Evolutionary conservation across 2,329 filamentous ascomycete genomes (phyloP), one percentile per base, ranked within the genome.

Genomic region (Penicillium expansum): DNA sequence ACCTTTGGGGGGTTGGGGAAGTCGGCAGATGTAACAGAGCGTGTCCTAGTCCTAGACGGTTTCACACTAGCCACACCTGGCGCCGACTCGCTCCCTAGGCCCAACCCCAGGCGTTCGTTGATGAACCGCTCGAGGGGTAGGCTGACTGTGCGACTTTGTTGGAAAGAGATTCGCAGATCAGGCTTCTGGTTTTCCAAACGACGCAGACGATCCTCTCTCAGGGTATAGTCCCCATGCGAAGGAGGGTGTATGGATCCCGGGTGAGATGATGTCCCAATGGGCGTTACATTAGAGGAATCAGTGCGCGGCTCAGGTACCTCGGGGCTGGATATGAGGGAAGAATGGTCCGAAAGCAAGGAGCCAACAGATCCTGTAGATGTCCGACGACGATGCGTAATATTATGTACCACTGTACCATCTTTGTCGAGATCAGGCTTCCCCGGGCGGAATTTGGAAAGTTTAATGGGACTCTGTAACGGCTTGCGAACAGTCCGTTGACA

Each of bases 101-200:
- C 64, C 18, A 69, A 45, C n/a, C 72, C 67, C 11, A 70, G 37
- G 16, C 72, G 63, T 43, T 75, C 74, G 42, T 75, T 74, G 45
- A 76, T 76, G 39, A 75, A 76, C 3, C 74, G 70, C 56, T 75
- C 69, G 11, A 76, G 59, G 20, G 73, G 74, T 41, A 76, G 57
- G 57, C 74, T 76, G 10, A 74, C 70, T 0, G 68, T 62, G 27
- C 71, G 64, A 47, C 60, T 69, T 42, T 71, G 68, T n/a, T 67
- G 60, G 22, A 71, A 67, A 1, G 60, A 42, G 4, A 65, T 55
- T 22, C 62, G 58, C 24, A 63, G 60, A 5, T 66, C 65, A 14
- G 58, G 33, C 44, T 68, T 69, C 18, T 66, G 59, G 38, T 59
- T 58, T 8, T 73, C 65, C 5, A 74, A 38, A 27, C 63, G 67